Conservation (phyloP, 1,284 basidiomycete genomes). For the Ganoderma boninense region DNA sequence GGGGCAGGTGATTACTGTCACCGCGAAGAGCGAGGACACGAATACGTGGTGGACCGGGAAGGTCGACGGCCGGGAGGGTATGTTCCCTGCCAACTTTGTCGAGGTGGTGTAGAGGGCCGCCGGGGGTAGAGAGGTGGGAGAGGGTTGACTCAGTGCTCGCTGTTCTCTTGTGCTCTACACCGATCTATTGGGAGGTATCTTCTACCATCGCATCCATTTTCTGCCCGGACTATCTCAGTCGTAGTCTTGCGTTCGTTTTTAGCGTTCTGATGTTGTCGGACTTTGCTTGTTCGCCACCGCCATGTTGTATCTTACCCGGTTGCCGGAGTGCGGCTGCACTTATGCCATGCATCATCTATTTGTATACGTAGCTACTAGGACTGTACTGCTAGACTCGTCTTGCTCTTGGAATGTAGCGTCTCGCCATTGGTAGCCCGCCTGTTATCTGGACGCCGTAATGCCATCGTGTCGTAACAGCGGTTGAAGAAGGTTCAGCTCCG, state of each 20-base stretch:
- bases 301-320: not conserved
- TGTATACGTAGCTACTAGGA: not conserved
- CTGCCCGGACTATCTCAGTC: not conserved
- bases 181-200: conserved; percentile 1
- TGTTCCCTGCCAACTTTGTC: conserved; percentile 65
- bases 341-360: not conserved
- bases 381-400: conserved; percentile 1
- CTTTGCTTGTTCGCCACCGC: not conserved
- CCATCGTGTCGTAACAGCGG: not conserved
- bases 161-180: not conserved
- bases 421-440: not conserved
- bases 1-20: conserved; percentile 83
- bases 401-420: not conserved
- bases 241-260: not conserved
- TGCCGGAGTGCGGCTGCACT: not conserved
- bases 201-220: not conserved
- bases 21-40: conserved; percentile 76
- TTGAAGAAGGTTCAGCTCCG: not conserved
- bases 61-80: conserved; percentile 51
- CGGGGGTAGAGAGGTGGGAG: not conserved
- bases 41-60: conserved; percentile 87
- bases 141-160: not conserved
- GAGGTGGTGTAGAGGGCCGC: conserved; percentile 48
- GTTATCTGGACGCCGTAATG: conserved; percentile 2
- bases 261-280: not conserved